These are phyloP conservation scores for Triangularia setosa DNA, from an alignment of 2,329 filamentous ascomycete species.

Conservation along the genomic window DNA sequence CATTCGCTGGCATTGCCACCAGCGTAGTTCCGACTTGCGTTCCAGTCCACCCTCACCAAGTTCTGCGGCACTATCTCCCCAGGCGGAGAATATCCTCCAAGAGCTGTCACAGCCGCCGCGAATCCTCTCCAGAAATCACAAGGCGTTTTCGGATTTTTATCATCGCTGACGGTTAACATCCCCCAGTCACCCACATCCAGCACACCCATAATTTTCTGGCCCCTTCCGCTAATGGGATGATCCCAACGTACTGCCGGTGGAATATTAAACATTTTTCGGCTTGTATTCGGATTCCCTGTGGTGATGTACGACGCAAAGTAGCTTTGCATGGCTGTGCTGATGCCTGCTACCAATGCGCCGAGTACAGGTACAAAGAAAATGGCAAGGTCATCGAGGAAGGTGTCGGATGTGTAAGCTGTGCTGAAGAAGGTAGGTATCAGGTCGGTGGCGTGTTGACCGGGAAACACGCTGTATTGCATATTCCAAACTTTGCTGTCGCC, in stretches of 20 bases:
- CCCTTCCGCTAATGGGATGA: constrained; percentile 25
- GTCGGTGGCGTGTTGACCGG: constrained; percentile 39
- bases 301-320: constrained; percentile 40
- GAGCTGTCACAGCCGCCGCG: constrained; percentile 28
- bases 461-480: constrained; percentile 40
- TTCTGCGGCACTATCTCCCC: constrained; percentile 19
- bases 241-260: constrained; percentile 35
- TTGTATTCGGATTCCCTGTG: constrained; percentile 38
- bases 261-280: constrained; percentile 30
- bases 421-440: constrained; percentile 40
- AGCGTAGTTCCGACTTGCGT: constrained; percentile 2
- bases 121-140: constrained; percentile 35
- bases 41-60: neutral
- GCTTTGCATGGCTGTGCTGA: constrained; percentile 37
- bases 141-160: constrained; percentile 27
- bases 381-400: constrained; percentile 26
- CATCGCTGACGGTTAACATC: constrained; percentile 31
- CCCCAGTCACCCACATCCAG: constrained; percentile 34
- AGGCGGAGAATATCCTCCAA: constrained; percentile 33
- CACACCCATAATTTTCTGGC: constrained; percentile 30
- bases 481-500: constrained; percentile 34
- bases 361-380: constrained; percentile 30
- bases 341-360: constrained; percentile 31
- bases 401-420: constrained; percentile 28
- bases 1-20: neutral